Evolutionary conservation across 2,329 filamentous ascomycete species (phyloP), one percentile per base, ranked within the genome.

Genomic region (Phyllosticta capitalensis): DNA sequence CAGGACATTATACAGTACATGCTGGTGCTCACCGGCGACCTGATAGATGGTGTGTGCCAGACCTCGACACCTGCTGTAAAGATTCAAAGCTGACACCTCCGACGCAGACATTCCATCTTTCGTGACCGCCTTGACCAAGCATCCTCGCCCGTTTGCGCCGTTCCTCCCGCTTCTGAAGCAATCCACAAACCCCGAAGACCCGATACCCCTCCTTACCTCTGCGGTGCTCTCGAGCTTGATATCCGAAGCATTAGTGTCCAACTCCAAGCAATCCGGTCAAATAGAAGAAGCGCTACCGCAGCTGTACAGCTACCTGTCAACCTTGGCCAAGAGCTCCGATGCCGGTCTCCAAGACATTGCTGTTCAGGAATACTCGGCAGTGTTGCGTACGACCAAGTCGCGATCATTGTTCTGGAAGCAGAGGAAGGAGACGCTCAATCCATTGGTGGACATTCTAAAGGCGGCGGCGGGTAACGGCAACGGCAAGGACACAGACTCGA

Each of bases 1-100:
- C 83, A 86, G 70, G 92, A 96, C 76, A 90, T 99, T 66, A 83
- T 96, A 64, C 92, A 96, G 77, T 96, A 97, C 74, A 88, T 96
- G 71, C 81, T 99, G 62, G 92, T 97, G 54, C 78, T 99, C 69
- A 82, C 94, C 62, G 86, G 85, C 63, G 94, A 99, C 72, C 77
- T 99, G 64, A 84, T 97, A 62, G 88, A 92, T 71, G 85, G 92
- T 96, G 79, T 68, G 49, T 45, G 17, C 38, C 38, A 45, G 14
- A 17, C 1, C 6, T 6, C 38, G 21, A 21, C 9, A 17, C 5
- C 38, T 7, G n/a, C 17, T 17, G 19, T 4, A 7, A 19, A 10
- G 24, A 17, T 14, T 26, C 14, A 12, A 19, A 30, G 51, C 33
- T 62, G 19, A 57, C 12, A 21, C 21, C 14, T 21, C 24, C 12